phyloP scores from a whole-genome alignment of 352 stramenopile genomes.

The Globisporangium ultimum region DNA sequence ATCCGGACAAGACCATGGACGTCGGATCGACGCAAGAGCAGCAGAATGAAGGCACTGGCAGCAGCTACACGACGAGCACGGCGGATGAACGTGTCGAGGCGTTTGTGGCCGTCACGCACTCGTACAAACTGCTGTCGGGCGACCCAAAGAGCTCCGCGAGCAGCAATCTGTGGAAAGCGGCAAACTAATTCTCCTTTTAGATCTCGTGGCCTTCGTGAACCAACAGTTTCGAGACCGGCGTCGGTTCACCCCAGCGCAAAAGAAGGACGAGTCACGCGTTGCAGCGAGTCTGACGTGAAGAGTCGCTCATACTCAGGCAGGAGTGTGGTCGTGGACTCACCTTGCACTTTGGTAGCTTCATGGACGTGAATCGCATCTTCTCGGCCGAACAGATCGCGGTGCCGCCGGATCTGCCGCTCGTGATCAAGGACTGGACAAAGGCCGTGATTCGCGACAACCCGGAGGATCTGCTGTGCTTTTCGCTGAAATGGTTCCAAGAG shows the following conservation, averaged over 20 bases:
- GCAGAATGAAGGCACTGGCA: conserved; percentile 8
- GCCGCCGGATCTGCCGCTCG: conserved; percentile 74
- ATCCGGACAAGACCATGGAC: conserved; percentile 68
- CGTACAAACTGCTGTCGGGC: conserved; percentile 72
- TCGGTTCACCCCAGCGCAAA: background rate
- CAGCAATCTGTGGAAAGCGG: conserved; percentile 27
- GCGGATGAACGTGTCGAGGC: conserved; percentile 62
- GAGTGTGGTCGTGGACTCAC: too few relatives aligned
- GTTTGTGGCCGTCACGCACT: conserved; percentile 75
- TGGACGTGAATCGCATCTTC: conserved; percentile 93
- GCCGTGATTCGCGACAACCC: conserved; percentile 81
- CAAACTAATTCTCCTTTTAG: background rate
- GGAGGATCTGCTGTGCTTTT: conserved; percentile 76
- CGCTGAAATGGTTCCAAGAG: conserved; percentile 83
- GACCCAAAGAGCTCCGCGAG: conserved; percentile 33
- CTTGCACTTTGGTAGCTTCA: too few relatives aligned
- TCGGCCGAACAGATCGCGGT: conserved; percentile 90
- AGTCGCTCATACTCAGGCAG: too few relatives aligned
- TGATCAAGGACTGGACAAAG: conserved; percentile 92
- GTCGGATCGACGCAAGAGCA: conserved; percentile 14
- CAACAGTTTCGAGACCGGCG: conserved; percentile 2
- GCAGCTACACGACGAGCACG: conserved; percentile 16
- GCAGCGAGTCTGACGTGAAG: too few relatives aligned
- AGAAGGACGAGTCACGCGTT: background rate
- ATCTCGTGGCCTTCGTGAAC: too few relatives aligned